phyloP scores from a whole-genome alignment of 2,329 filamentous ascomycete species.

The Phialocephala subalpina region DNA sequence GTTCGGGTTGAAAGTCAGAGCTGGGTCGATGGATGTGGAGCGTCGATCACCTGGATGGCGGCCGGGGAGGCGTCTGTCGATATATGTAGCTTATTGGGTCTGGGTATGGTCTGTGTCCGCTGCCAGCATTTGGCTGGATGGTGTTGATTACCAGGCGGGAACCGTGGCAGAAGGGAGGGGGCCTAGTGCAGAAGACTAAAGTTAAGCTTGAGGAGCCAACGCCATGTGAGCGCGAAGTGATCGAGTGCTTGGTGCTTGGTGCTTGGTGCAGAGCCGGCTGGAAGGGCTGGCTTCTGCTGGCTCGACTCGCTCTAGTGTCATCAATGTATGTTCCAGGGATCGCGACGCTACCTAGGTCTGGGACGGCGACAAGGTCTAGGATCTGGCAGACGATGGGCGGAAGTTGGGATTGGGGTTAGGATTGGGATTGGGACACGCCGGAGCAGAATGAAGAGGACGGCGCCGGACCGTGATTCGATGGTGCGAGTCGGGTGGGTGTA shows the following conservation, averaged over 20 bases:
- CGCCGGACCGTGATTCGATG: constrained; percentile 9
- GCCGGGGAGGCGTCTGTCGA: constrained; percentile 45
- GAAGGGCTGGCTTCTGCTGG: neutral
- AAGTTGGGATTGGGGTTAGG: neutral
- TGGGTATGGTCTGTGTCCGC: constrained; percentile 37
- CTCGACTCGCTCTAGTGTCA: neutral
- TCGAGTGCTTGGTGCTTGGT: no score
- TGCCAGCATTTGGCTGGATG: constrained; percentile 34
- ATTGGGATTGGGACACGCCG: constrained; percentile 1
- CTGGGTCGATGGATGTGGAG: constrained; percentile 45
- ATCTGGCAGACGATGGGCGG: neutral
- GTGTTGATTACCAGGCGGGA: constrained; percentile 37
- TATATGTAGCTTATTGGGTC: constrained; percentile 45
- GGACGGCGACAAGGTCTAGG: neutral
- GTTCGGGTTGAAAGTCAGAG: constrained; percentile 30
- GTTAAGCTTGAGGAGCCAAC: constrained; percentile 19
- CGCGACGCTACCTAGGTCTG: constrained; percentile 1
- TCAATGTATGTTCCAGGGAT: neutral
- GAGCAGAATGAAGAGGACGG: neutral
- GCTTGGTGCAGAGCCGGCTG: neutral
- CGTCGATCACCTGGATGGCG: constrained; percentile 50
- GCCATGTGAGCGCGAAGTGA: constrained; percentile 18
- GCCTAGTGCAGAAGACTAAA: constrained; percentile 14
- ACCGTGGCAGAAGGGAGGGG: constrained; percentile 32
- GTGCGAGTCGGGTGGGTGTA: constrained; percentile 2